Evolutionary conservation across 2,329 filamentous ascomycete species (phyloP).

Genomic region (Monilinia aucupariae): DNA sequence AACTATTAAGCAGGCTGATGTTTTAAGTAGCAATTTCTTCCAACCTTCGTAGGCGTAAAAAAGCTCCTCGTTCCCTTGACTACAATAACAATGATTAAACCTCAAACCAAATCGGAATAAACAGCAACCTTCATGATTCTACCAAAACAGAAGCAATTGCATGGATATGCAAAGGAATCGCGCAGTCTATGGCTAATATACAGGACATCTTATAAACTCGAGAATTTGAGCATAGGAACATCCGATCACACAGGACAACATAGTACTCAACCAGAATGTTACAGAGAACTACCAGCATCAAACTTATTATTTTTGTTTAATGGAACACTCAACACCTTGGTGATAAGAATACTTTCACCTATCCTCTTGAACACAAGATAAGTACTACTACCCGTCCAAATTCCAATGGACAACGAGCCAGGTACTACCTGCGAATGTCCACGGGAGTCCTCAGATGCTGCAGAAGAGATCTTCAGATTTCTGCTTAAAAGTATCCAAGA

Average conservation of each 20-base stretch:
- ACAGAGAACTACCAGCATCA: too few relatives aligned
- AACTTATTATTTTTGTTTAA: too few relatives aligned
- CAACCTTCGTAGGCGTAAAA: slow-evolving; percentile 20
- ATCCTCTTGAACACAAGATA: too few relatives aligned
- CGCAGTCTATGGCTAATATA: background rate
- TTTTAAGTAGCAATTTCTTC: slow-evolving; percentile 21
- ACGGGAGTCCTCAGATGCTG: too few relatives aligned
- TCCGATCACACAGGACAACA: slow-evolving; percentile 25
- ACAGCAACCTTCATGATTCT: background rate
- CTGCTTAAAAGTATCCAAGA: background rate
- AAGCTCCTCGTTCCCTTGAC: slow-evolving; percentile 21
- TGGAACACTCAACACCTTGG: too few relatives aligned
- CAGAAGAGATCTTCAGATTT: background rate
- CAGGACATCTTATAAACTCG: slow-evolving; percentile 19
- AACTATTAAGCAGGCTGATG: background rate
- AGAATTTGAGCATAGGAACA: slow-evolving; percentile 29
- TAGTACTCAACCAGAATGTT: too few relatives aligned
- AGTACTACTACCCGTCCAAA: too few relatives aligned
- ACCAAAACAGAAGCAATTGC: background rate
- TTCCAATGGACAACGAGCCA: too few relatives aligned
- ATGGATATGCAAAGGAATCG: background rate
- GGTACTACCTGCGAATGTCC: too few relatives aligned
- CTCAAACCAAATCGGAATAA: background rate
- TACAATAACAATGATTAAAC: slow-evolving; percentile 2
- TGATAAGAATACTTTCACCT: too few relatives aligned